phyloP scores from a whole-genome alignment of 805 yeast genomes.

The Lachancea mirantina region DNA sequence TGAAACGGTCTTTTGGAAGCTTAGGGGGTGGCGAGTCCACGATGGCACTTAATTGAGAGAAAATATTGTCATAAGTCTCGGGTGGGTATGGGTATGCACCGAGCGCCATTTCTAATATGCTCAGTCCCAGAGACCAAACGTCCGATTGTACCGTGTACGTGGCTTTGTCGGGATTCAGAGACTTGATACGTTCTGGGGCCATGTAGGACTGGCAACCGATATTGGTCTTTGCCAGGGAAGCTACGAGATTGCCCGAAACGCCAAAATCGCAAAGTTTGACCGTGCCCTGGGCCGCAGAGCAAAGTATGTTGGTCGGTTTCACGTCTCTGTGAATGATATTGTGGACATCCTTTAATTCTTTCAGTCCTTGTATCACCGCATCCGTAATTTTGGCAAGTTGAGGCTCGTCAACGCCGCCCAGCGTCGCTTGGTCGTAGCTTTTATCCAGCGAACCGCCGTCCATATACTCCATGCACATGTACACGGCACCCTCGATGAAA shows the following conservation, averaged over 20 bases:
- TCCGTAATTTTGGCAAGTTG: constrained; percentile 74
- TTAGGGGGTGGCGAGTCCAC: constrained; percentile 94
- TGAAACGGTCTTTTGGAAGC: constrained; percentile 54
- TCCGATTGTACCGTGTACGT: constrained; percentile 92
- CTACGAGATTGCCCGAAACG: constrained; percentile 89
- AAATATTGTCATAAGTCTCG: constrained; percentile 82
- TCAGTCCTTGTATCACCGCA: constrained; percentile 73
- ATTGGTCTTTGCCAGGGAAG: constrained; percentile 89
- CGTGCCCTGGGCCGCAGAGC: constrained; percentile 68
- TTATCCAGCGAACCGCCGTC: constrained; percentile 92
- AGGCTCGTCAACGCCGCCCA: constrained; percentile 66
- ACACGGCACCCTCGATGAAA: constrained; percentile 95
- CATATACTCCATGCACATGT: constrained; percentile 97
- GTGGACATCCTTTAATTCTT: constrained; percentile 78
- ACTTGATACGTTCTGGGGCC: constrained; percentile 95
- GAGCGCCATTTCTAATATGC: constrained; percentile 78
- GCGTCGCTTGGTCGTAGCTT: constrained; percentile 50
- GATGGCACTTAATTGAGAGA: constrained; percentile 89
- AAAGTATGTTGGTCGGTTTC: constrained; percentile 89
- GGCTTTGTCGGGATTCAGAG: constrained; percentile 62
- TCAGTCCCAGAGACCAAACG: constrained; percentile 89
- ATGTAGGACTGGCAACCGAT: constrained; percentile 97
- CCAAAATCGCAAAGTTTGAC: constrained; percentile 94
- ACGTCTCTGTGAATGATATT: constrained; percentile 95
- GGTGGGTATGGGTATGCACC: constrained; percentile 97